Conservation (phyloP, 495 filamentous ascomycete species). For the Penicillium dipodomyicola region DNA sequence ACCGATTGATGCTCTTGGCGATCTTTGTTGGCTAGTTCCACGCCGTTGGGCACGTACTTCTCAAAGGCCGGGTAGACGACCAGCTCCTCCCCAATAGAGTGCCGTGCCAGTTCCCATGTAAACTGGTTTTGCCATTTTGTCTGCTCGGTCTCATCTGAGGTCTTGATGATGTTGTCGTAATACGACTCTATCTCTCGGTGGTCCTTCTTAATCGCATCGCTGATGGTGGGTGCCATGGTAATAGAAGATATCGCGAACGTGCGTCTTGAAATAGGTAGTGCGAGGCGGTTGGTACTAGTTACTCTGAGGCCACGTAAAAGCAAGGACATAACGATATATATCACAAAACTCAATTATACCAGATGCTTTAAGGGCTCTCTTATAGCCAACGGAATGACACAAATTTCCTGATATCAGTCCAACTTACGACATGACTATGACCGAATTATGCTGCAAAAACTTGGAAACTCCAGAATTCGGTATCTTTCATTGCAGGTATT, state of each 20-base stretch:
- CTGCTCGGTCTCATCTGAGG: slow-evolving; percentile 48
- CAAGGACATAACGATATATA: too few species aligned
- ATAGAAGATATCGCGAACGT: background rate
- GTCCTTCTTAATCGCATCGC: slow-evolving; percentile 50
- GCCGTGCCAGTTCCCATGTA: slow-evolving; percentile 64
- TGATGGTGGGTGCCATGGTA: background rate
- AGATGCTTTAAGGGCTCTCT: too few species aligned
- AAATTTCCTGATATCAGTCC: too few species aligned
- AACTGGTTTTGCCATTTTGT: slow-evolving; percentile 60
- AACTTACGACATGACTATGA: too few species aligned
- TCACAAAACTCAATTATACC: too few species aligned
- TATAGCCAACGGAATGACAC: too few species aligned
- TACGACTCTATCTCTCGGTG: slow-evolving; percentile 59
- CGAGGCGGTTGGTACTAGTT: too few species aligned
- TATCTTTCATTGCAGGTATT: too few species aligned
- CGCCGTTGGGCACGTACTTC: slow-evolving; percentile 51
- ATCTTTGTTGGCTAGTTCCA: slow-evolving; percentile 57
- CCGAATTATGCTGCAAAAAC: too few species aligned
- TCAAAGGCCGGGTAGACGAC: slow-evolving; percentile 66
- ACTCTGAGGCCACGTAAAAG: too few species aligned
- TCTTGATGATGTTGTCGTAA: slow-evolving; percentile 51
- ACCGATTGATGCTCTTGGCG: slow-evolving; percentile 57
- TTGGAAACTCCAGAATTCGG: too few species aligned
- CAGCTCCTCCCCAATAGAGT: slow-evolving; percentile 61
- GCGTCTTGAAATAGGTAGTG: too few species aligned